Base-by-base conservation (phyloP, 164 flowering plant species). In the Berberis thunbergii region DNA sequence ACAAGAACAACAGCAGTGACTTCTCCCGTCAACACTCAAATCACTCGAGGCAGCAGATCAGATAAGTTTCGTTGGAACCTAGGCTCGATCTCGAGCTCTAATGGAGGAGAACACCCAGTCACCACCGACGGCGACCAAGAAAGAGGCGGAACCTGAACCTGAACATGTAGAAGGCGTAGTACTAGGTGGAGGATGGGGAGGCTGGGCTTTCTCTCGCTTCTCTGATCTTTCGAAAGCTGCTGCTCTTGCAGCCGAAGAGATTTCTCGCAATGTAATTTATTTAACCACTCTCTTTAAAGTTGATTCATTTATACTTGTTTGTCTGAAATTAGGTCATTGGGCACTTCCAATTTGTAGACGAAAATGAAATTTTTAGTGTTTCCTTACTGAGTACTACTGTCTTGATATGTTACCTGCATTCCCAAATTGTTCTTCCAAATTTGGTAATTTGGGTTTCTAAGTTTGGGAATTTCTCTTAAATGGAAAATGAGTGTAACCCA, bases 161-260 rank as follows among this genome's bases (percentile, higher is more conserved):
- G 49, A 62, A 61, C 58, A 38, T 9, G 49, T 7, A 10, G 44
- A 43, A 26, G 69, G 48, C n/a, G 65, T 43, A 49, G 58, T 26
- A 26, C 26, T 3, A 2, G 45, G 45, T 26, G 90, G 92, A 11
- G 89, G 92, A 26, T 86, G 97, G 91, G 94, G 96, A 10, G 98
- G 99, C 10, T 94, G 99, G 99, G 93, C 96, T 2, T 81, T 94
- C 61, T 81, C 97, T 57, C 73, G 91, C 2, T 63, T 87, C 56
- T 83, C 99, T 7, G 96, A 91, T 87, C 88, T 94, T 64, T 96
- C 89, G 73, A 91, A 91, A 73, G 95, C 91, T 45, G 91, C 88
- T n/a, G 41, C 83, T 42, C 70, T 67, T 46, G 85, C 87, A 6
- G 95, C 92, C 10, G 97, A 91, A 63, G 99, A 91, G 82, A 91